Evolutionary conservation across 148 eudicot species (phyloP), one percentile per base, ranked within the genome.

Genomic region (Heliamphora exappendiculata): DNA sequence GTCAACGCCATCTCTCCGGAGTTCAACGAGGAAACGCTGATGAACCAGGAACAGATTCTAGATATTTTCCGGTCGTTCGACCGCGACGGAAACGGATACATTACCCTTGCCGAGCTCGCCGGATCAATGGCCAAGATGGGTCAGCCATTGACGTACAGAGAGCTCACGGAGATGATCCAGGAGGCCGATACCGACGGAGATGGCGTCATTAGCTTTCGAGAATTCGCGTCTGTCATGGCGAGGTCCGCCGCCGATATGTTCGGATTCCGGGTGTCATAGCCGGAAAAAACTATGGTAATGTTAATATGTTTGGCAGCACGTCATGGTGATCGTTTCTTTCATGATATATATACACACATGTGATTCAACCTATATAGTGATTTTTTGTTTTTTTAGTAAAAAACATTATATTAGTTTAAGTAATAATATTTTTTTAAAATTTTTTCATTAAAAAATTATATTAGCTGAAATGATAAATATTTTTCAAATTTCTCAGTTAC

Each of bases 91-190:
- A 85, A 85, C 11, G 88, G 88, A 8, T 76, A 78, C 26, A 88
- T 88, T 7, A 88, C 86, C 13, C 84, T 86, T 5, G 85, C 85
- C 3, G 91, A 85, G 87, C 81, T 87, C 1, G 87, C 88, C 0
- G 87, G 87, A 0, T 85, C 89, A 8, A 88, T 88, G 91, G 84
- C 85, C 12, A 84, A 86, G 45, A 88, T 88, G 90, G 90, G 88
- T 3, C 87, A 83, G 68, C 85, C 85, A 5, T 76, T 87, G 47
- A 85, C 88, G 29, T 85, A 85, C 16, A 70, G 26, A 14, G 87
- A 85, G 63, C 78, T 85, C 2, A 67, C 79, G 19, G 81, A 87
- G 68, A 87, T 83, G 83, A 77, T 87, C 16, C 69, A 60, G 10
- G 86, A 82, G 67, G 89, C 87, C 0, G 89, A 84, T 36, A 72